phyloP scores from a whole-genome alignment of 2,329 filamentous ascomycete species.

The Fusarium nematophilum region DNA sequence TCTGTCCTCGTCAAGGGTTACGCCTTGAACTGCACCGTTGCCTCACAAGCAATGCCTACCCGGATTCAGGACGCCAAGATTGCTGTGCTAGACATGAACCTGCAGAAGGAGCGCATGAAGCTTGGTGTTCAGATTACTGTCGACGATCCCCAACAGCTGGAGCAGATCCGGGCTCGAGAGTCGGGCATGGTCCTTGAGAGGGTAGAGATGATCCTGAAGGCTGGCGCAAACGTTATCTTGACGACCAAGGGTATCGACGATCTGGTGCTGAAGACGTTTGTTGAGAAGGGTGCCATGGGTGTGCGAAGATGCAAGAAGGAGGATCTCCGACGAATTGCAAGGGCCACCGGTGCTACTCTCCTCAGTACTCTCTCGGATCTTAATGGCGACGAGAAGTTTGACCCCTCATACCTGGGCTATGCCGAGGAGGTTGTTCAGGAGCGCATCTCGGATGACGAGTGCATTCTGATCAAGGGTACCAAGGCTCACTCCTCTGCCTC shows the following conservation, averaged over 20 bases:
- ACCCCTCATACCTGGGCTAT: constrained; percentile 86
- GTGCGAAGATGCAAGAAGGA: constrained; percentile 99
- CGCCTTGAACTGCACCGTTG: constrained; percentile 97
- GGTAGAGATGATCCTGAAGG: constrained; percentile 97
- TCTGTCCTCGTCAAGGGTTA: constrained; percentile 95
- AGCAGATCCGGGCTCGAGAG: constrained; percentile 95
- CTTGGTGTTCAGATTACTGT: constrained; percentile 98
- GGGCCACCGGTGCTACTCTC: constrained; percentile 92
- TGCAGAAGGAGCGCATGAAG: constrained; percentile 99
- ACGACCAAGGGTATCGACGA: constrained; percentile 99
- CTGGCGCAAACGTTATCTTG: constrained; percentile 93
- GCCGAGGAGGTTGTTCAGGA: constrained; percentile 98
- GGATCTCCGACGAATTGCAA: constrained; percentile 93
- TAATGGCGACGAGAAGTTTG: constrained; percentile 97
- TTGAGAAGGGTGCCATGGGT: constrained; percentile 95
- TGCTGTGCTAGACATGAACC: constrained; percentile 95
- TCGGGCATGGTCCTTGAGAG: constrained; percentile 92
- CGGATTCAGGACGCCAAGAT: constrained; percentile 95
- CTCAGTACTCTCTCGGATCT: constrained; percentile 94
- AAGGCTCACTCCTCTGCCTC: constrained; percentile 95
- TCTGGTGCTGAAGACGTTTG: constrained; percentile 90
- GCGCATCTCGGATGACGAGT: constrained; percentile 98
- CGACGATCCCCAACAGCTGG: constrained; percentile 95
- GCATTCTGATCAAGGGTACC: constrained; percentile 95
- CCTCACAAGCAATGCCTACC: constrained; percentile 97